Conservation (phyloP, 495 filamentous ascomycete genomes). For the Aspergillus cavernicola region DNA sequence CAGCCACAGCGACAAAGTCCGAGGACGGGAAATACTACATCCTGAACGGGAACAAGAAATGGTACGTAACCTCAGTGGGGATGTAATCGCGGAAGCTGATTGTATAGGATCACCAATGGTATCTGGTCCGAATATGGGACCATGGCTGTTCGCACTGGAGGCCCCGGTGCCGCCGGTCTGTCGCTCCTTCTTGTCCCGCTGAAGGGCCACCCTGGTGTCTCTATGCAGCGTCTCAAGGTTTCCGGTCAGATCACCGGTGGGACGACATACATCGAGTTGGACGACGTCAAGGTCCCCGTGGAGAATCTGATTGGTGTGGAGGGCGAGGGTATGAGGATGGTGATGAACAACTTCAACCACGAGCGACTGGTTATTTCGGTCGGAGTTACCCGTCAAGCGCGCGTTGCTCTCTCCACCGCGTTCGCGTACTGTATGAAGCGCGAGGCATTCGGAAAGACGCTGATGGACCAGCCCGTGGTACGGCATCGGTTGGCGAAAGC, state of each 20-base stretch:
- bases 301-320: conserved; percentile 68
- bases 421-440: conserved; percentile 67
- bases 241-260: conserved; percentile 58
- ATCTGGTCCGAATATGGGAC: conserved; percentile 69
- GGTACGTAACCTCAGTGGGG: too few species aligned
- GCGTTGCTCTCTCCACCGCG: conserved; percentile 61
- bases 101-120: conserved; percentile 67
- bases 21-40: conserved; percentile 64
- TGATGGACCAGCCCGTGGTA: conserved; percentile 72
- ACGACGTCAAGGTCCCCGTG: conserved; percentile 67
- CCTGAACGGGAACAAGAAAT: conserved; percentile 77
- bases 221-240: conserved; percentile 61
- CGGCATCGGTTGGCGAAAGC: conserved; percentile 67
- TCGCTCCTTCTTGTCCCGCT: conserved; percentile 66
- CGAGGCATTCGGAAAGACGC: conserved; percentile 70
- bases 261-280: conserved; percentile 73
- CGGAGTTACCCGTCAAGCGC: conserved; percentile 55
- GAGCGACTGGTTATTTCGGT: conserved; percentile 67
- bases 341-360: conserved; percentile 86
- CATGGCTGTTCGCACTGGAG: conserved; percentile 78
- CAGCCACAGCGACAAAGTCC: conserved; percentile 61
- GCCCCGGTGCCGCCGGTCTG: conserved; percentile 55
- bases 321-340: conserved; percentile 66
- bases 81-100: neutral
- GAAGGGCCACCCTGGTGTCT: conserved; percentile 58